phyloP scores from a whole-genome alignment of 305 asterid genomes.

The Euphrasia arctica region DNA sequence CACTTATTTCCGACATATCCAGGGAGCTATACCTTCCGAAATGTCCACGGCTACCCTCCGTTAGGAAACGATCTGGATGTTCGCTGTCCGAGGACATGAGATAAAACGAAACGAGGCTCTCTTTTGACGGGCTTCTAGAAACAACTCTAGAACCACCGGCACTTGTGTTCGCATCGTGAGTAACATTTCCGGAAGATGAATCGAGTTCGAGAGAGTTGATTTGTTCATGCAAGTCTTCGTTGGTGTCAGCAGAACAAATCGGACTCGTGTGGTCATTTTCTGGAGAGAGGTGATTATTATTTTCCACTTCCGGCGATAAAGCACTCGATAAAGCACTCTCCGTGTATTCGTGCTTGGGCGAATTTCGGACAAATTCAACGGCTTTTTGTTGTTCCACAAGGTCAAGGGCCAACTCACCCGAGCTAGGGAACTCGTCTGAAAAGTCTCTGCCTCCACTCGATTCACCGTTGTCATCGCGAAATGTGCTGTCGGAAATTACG shows the following conservation, averaged over 20 bases:
- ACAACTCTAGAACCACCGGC: constrained; percentile 24
- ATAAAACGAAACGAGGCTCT: constrained; percentile 34
- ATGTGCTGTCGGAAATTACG: constrained; percentile 12
- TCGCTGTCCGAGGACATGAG: constrained; percentile 41
- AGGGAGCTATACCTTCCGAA: constrained; percentile 40
- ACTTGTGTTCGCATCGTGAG: constrained; percentile 13
- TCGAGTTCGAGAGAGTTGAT: neutral
- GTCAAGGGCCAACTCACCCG: constrained; percentile 34
- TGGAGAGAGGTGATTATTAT: constrained; percentile 16
- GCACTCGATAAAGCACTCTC: constrained; percentile 20
- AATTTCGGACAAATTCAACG: constrained; percentile 24
- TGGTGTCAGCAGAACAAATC: constrained; percentile 25
- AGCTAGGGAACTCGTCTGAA: constrained; percentile 33
- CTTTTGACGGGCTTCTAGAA: constrained; percentile 29
- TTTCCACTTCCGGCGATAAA: constrained; percentile 25
- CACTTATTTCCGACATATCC: constrained; percentile 36
- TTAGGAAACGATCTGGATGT: constrained; percentile 30
- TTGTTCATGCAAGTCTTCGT: constrained; percentile 28
- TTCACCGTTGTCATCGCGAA: constrained; percentile 24
- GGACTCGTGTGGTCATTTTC: constrained; percentile 29
- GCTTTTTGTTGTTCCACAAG: constrained; percentile 38
- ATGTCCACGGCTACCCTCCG: constrained; percentile 6
- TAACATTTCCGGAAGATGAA: neutral
- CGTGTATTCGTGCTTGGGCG: constrained; percentile 27
- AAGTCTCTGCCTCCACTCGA: constrained; percentile 21